phyloP scores from a whole-genome alignment of 257 asterid species.

The Solanum dulcamara region DNA sequence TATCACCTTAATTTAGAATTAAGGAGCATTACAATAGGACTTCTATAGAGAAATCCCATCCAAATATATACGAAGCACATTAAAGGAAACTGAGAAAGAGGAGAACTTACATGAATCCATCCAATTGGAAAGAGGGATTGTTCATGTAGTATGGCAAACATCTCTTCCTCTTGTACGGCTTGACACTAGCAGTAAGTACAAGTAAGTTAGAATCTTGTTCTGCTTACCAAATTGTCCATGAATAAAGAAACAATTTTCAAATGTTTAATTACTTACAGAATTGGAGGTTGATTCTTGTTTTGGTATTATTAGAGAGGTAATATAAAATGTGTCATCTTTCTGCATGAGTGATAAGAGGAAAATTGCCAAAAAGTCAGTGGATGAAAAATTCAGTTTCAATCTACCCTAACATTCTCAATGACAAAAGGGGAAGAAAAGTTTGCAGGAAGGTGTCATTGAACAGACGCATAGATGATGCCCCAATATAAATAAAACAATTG shows the following conservation, averaged over 20 bases:
- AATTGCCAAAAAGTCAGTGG: background rate
- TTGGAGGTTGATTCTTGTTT: slow-evolving; percentile 21
- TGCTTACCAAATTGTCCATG: background rate
- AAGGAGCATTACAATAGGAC: background rate
- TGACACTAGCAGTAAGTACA: slow-evolving; percentile 22
- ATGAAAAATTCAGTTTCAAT: background rate
- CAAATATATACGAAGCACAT: background rate
- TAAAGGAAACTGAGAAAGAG: background rate
- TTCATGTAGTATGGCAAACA: slow-evolving; percentile 31
- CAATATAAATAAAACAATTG: background rate
- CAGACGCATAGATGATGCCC: background rate
- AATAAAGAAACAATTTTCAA: background rate
- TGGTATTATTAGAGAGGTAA: slow-evolving; percentile 34
- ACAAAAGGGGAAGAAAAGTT: background rate
- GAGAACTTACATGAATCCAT: slow-evolving; percentile 40
- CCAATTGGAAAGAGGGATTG: slow-evolving; percentile 36
- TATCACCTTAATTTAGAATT: background rate
- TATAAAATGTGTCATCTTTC: slow-evolving; percentile 29
- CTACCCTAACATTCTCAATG: background rate
- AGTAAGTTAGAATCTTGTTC: background rate
- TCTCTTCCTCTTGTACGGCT: slow-evolving; percentile 41
- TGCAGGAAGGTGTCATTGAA: background rate
- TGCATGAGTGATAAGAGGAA: slow-evolving; percentile 11
- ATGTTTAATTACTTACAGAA: slow-evolving; percentile 20
- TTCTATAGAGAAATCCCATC: background rate